Evolutionary conservation across 2,329 filamentous ascomycete species (phyloP).

Genomic region (Fusarium longipes): DNA sequence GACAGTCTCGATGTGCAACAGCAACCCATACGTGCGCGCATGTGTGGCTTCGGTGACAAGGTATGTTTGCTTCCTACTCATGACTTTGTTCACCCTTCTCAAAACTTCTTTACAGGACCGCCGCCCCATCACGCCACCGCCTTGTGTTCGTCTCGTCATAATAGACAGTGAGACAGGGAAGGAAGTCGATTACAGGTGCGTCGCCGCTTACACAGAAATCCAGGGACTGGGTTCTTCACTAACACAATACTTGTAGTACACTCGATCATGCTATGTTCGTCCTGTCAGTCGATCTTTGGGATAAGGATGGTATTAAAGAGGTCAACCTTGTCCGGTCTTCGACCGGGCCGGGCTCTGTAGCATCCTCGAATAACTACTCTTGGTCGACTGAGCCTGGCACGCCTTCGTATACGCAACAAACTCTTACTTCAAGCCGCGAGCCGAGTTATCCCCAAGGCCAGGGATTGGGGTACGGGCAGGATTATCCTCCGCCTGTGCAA

Average conservation of each 20-base stretch:
- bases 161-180: constrained; percentile 78
- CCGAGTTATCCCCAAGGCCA: constrained; percentile 47
- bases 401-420: constrained; percentile 50
- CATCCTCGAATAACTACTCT: constrained; percentile 80
- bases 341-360: constrained; percentile 79
- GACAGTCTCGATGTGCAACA: constrained; percentile 81
- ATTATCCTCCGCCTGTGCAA: constrained; percentile 48
- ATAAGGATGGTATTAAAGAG: constrained; percentile 71
- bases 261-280: constrained; percentile 60
- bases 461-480: constrained; percentile 48
- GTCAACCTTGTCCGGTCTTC: constrained; percentile 74
- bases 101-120: constrained; percentile 72
- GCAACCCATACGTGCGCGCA: constrained; percentile 90
- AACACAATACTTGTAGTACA: constrained; percentile 44
- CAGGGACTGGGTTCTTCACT: background rate
- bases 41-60: constrained; percentile 99
- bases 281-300: constrained; percentile 75
- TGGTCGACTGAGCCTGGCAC: constrained; percentile 61
- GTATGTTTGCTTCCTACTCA: constrained; percentile 58
- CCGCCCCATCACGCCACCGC: constrained; percentile 93
- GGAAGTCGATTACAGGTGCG: constrained; percentile 86
- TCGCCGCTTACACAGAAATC: constrained; percentile 16
- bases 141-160: constrained; percentile 87
- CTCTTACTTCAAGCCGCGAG: constrained; percentile 55
- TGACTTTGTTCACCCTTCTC: background rate